Percentiles rank a stretch among this genome's conserved stretches.
Evolutionary conservation across 179 eudicot species (phyloP).

Genomic region (Gypsophila paniculata): DNA sequence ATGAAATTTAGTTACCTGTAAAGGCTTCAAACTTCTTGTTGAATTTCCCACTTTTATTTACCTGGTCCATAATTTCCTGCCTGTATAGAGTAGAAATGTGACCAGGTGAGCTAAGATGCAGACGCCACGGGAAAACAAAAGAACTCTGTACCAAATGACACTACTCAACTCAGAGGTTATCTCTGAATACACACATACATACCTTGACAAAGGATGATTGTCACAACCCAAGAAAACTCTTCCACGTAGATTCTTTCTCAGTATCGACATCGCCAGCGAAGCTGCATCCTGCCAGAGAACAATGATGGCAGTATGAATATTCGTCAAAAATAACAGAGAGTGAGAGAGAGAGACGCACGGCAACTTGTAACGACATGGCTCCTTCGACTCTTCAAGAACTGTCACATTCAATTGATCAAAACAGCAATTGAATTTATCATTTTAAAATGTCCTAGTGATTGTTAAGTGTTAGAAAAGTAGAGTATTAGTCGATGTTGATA

Average conservation of each 20-base stretch:
- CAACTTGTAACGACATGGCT: not conserved
- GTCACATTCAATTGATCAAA: not conserved
- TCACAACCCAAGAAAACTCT: slow-evolving; percentile 14
- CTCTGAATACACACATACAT: not conserved
- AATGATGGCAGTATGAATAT: not conserved
- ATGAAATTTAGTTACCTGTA: slow-evolving; percentile 44
- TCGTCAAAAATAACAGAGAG: not conserved
- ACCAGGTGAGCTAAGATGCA: slow-evolving; percentile 14
- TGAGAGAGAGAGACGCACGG: not conserved
- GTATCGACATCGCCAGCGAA: slow-evolving; percentile 3
- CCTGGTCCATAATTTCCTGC: slow-evolving; percentile 83
- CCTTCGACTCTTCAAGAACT: no score
- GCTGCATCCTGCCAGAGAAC: slow-evolving; percentile 8
- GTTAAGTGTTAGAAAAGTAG: not conserved
- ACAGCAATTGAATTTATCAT: not conserved
- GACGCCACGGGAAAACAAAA: not conserved
- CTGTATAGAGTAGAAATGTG: slow-evolving; percentile 33
- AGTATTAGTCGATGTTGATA: not conserved
- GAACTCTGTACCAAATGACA: not conserved
- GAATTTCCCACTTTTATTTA: slow-evolving; percentile 62
- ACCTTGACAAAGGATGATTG: slow-evolving; percentile 19
- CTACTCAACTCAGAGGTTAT: not conserved
- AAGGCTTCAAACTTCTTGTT: slow-evolving; percentile 54
- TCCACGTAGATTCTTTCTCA: slow-evolving; percentile 2
- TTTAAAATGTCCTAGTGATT: not conserved